Base-by-base conservation (phyloP, 176 grass and related monocot species). In the Aechmea fasciata region DNA sequence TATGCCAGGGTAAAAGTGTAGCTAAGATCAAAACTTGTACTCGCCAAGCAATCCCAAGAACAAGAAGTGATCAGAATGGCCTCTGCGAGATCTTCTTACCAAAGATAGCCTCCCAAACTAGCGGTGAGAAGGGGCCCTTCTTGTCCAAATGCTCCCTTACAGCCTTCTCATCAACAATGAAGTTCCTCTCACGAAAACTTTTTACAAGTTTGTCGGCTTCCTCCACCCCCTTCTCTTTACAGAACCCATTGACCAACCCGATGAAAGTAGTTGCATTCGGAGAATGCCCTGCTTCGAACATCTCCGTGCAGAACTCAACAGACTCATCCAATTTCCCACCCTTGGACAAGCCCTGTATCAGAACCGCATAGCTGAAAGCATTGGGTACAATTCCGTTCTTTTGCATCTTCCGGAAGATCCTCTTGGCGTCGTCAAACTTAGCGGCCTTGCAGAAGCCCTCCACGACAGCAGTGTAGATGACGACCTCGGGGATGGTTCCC, bases 121-220 rank as follows among this genome's bases (percentile, higher is more conserved):
- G 50, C 0, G 73, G 80, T 3, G 80, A 80, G 76, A 99, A 93
- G 7, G 94, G 94, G 10, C 94, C 94, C 75, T 93, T 99, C 84
- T 82, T 99, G 76, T 99, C 82, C 84, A 99, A 81, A 66, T 99
- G 89, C 69, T 90, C 94, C 75, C 84, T 87, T 70, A 99, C 84
- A 23, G 89, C 85, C 67, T 82, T 85, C 68, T 99, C 89, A 77
- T 99, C 94, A 51, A 99, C 87, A 25, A 73, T 65, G 20, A 90
- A 90, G 71, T 87, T 88, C 61, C 82, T 93, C 47, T 87, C 86
- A 59, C 84, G 86, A 72, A 99, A 87, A 65, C 63, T 87, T 73
- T 64, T 83, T 23, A 97, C 81, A 67, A 99, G 70, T 23, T 57
- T 85, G 47, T 90, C 54, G 13, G 26, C 94, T 63, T 90, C 82